Evolutionary conservation across 2,329 filamentous ascomycete genomes (phyloP), one percentile per base, ranked within the genome.

Genomic region (Curvularia lunata): DNA sequence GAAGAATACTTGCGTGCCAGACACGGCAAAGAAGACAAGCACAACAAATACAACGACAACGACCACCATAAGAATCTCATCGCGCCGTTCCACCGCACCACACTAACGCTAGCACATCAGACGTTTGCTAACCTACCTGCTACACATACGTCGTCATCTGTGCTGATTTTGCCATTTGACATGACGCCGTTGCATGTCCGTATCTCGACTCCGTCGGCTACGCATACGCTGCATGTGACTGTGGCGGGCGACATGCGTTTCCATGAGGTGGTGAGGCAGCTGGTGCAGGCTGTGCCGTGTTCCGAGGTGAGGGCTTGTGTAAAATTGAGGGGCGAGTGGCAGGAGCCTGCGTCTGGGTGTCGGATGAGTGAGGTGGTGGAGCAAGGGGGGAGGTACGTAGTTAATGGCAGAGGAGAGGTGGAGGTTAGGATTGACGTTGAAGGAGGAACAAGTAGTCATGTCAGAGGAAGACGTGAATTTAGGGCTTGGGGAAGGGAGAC

Each of bases 231-330:
- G 4, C 45, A 42, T 4, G 61, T 40, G 7, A 53, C 50, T 1
- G 59, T 66, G 3, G 58, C 59, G 6, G 48, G 54, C 0, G 60
- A 62, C 30, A 56, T 62, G 65, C 62, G 51, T 1, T 42, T 66
- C 13, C 54, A 59, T 16, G 62, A 66, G 18, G 52, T 63, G 1
- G 28, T 66, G 0, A 50, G 32, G 19, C 63, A 66, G 25, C 1
- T 67, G 10, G 16, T 66, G 9, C n/a, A 27, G 5, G 23, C 32
- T 13, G 32, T 16, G 16, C n/a, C 54, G 13, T 9, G 6, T 6
- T 32, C n/a, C 0, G 54, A 56, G 4, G 46, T 49, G 10, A 37
- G 34, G 6, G 55, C 45, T 19, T 46, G 38, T 10, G 61, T 65
- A 3, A 58, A 52, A 50, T 13, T 49, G 30, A 45, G 51, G 38